Base-by-base conservation (phyloP, 345 rosid species). In the Arabis alpina region DNA sequence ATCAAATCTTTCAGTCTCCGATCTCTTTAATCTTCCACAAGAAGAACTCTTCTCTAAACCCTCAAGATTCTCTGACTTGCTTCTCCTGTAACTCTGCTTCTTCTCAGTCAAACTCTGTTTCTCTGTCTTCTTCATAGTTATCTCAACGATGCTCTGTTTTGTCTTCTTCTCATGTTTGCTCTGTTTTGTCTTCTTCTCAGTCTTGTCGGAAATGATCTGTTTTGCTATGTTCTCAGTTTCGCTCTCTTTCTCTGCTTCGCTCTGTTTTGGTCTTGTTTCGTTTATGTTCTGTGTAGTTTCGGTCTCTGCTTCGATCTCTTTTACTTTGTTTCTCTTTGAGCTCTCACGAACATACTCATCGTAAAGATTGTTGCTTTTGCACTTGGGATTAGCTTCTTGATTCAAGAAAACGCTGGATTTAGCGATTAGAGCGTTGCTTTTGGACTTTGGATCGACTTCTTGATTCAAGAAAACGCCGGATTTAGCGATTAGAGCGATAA, bases 401-500 rank as follows among this genome's bases (percentile, higher is more conserved):
- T 78, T 55, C 2, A 81, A 67, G 47, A 89, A 71, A 52, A 80
- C 77, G 8, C 93, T 89, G 0, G 95, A 88, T 32, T 82, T 88
- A 3, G 73, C 80, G 12, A 91, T 84, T 36, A 94, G 85, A 54
- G 82, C 77, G 83, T 19, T 19, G 23, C 23, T 19, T 19, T 19
- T 19, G 23, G 23, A 19, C 23, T 71, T 74, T 2, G 42, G 24
- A 11, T 41, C 25, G 4, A 78, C 24, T 61, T 77, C 80, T 47
- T 78, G 77, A 41, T 78, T 55, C 2, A 81, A 67, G 47, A 89
- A 71, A 52, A 80, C 77, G 8, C 93, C 90, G 0, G 95, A 88
- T 32, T 82, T 88, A 3, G 73, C 80, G 12, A 91, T 84, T 36
- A 94, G 85, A 54, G 82, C 77, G 83, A 88, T 75, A 55, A 91